Percentiles rank a stretch among this genome's conserved stretches.
phyloP scores from a whole-genome alignment of 257 asterid genomes.

The Nicotiana knightiana region DNA sequence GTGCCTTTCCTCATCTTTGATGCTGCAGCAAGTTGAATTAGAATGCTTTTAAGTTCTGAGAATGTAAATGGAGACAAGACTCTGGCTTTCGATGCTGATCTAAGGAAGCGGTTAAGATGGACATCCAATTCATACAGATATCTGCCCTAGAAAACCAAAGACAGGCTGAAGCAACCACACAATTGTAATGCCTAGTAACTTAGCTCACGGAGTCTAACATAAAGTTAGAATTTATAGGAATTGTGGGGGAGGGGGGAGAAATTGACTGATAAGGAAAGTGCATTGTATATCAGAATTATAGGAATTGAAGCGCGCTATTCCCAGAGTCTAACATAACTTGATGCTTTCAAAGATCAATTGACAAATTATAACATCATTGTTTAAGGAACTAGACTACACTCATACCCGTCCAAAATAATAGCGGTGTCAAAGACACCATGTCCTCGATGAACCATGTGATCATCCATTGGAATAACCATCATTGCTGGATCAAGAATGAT shows the following conservation, averaged over 20 bases:
- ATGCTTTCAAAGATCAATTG: not conserved
- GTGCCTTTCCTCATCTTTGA: conserved; percentile 67
- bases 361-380: not conserved
- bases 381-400: not conserved
- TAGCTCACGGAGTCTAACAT: not conserved
- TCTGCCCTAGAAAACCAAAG: conserved; percentile 22
- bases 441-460: conserved; percentile 96
- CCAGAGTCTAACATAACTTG: not conserved
- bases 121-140: conserved; percentile 67
- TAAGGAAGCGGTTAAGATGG: conserved; percentile 71
- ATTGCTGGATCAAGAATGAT: conserved; percentile 78
- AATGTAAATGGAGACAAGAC: conserved; percentile 47
- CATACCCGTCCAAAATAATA: conserved; percentile 58
- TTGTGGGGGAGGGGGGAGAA: too few relatives aligned
- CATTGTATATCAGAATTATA: rapidly evolving
- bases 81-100: conserved; percentile 71
- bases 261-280: not conserved
- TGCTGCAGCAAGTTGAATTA: conserved; percentile 65
- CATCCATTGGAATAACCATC: conserved; percentile 91
- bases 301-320: not conserved
- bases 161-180: not conserved
- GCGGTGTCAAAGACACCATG: conserved; percentile 95
- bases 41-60: conserved; percentile 59
- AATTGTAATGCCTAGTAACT: not conserved
- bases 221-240: too few relatives aligned